Evolutionary conservation across 176 grass and related monocot genomes (phyloP).

Genomic region (Chrysopogon serrulatus): DNA sequence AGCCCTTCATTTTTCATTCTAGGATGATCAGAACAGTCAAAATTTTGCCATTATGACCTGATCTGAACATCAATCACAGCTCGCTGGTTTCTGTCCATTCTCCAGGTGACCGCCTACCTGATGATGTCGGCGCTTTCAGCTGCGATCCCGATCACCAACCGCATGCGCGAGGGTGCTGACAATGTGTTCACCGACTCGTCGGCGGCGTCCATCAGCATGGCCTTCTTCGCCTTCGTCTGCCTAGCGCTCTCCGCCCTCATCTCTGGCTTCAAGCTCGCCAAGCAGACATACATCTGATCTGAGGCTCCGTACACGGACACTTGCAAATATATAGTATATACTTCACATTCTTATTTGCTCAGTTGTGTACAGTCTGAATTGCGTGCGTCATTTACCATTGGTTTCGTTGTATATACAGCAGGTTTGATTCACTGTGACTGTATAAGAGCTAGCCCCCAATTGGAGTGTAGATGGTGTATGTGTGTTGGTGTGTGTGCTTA

Average conservation of each 20-base stretch:
- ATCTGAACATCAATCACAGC: neutral
- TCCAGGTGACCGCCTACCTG: conserved; percentile 74
- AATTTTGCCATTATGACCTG: neutral
- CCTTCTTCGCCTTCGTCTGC: conserved; percentile 79
- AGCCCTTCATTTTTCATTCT: neutral
- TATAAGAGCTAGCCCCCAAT: neutral
- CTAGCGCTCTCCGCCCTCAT: conserved; percentile 66
- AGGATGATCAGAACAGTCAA: no score
- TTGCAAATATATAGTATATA: neutral
- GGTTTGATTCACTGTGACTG: neutral
- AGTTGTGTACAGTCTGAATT: neutral
- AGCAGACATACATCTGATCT: conserved; percentile 59
- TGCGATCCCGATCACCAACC: conserved; percentile 79
- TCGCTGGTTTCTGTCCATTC: neutral
- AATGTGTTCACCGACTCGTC: conserved; percentile 88
- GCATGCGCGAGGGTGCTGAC: conserved; percentile 60
- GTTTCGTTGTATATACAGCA: neutral
- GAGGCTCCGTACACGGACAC: neutral
- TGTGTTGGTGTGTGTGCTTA: neutral
- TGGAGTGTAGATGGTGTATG: neutral
- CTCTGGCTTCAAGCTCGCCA: conserved; percentile 83
- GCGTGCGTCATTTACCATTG: neutral
- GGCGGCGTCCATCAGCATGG: conserved; percentile 87
- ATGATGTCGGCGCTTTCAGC: conserved; percentile 77
- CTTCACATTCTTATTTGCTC: neutral